Conservation (phyloP, 2,329 filamentous ascomycete species). For the Metarhizium rileyi region DNA sequence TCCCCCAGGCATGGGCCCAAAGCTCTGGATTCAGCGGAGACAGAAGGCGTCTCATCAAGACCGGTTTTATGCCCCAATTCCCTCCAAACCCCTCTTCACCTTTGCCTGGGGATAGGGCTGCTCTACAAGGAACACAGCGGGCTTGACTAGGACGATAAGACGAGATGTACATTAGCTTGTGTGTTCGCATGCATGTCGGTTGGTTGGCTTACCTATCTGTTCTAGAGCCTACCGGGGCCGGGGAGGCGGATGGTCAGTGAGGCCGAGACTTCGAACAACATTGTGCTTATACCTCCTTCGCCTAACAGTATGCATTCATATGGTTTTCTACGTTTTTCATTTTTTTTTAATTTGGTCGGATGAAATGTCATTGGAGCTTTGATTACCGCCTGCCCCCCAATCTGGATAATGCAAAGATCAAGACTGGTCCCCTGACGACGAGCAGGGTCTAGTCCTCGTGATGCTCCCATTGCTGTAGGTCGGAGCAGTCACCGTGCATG, state of each 20-base stretch:
- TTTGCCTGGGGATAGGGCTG: not conserved
- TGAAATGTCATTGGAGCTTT: not conserved
- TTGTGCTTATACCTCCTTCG: not conserved
- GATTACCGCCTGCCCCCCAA: not conserved
- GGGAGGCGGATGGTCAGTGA: not conserved
- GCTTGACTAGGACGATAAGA: not conserved
- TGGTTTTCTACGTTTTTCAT: too few relatives aligned
- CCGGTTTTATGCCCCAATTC: not conserved
- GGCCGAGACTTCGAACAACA: not conserved
- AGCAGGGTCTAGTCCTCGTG: conserved; percentile 5
- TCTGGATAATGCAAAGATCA: not conserved
- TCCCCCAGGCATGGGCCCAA: not conserved
- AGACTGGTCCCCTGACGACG: conserved; percentile 1
- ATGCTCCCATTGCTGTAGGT: not conserved
- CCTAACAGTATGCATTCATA: not conserved
- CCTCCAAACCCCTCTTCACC: not conserved
- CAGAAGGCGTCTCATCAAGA: not conserved
- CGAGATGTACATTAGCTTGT: not conserved
- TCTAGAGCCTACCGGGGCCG: not conserved
- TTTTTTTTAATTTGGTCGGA: too few relatives aligned
- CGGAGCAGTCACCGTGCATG: not conserved
- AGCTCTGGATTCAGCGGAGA: conserved; percentile 5
- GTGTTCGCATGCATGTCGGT: not conserved
- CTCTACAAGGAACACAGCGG: not conserved
- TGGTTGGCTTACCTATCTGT: too few relatives aligned